Conservation (phyloP, 202 grass and related monocot genomes). For the Schoenoplectus tabernaemontani region DNA sequence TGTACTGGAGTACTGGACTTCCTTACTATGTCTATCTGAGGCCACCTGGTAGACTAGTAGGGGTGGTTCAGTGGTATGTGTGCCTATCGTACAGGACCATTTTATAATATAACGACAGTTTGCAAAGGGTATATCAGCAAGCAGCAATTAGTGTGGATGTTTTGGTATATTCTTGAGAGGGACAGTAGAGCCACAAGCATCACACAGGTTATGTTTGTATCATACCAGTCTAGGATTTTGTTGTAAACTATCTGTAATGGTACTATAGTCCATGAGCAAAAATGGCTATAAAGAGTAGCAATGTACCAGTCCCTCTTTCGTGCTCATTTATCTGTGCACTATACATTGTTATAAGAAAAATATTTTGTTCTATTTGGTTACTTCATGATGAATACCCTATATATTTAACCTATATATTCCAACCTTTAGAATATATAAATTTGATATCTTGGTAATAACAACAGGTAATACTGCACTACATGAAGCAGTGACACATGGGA, state of each 20-base stretch:
- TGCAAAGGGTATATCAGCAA: too few species aligned
- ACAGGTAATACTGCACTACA: slow-evolving; percentile 48
- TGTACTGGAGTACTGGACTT: background rate
- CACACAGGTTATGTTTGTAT: background rate
- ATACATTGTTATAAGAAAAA: background rate
- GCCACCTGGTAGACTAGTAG: too few species aligned
- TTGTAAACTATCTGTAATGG: background rate
- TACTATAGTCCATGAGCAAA: background rate
- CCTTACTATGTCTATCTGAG: background rate
- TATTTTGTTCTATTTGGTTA: background rate
- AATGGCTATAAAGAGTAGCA: background rate
- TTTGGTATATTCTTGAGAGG: background rate
- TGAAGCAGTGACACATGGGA: slow-evolving; percentile 33
- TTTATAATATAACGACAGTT: too few species aligned
- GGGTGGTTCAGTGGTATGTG: background rate
- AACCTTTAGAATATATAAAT: background rate
- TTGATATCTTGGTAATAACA: background rate
- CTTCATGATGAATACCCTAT: background rate
- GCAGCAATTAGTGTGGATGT: background rate
- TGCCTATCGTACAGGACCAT: background rate
- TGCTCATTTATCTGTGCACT: background rate
- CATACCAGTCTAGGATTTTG: background rate
- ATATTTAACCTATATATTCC: background rate
- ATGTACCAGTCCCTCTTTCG: background rate
- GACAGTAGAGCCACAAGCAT: background rate